phyloP scores from a whole-genome alignment of 305 asterid species.

The Fraxinus nigra region DNA sequence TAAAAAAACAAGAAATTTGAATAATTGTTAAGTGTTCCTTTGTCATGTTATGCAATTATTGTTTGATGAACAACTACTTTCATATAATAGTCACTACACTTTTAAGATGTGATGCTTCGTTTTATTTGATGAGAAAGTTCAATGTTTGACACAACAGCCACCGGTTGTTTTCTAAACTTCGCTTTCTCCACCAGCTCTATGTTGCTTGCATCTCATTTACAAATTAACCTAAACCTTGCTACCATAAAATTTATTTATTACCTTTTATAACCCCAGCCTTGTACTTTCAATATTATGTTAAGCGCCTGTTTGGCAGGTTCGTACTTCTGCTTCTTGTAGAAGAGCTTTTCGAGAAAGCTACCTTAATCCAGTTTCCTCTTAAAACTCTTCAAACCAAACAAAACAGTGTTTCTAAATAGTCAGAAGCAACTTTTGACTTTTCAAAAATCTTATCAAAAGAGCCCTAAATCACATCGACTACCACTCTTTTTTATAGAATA shows the following conservation, averaged over 20 bases:
- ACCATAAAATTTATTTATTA: background rate
- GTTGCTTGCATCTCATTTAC: background rate
- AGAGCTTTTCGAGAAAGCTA: background rate
- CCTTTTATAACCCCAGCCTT: background rate
- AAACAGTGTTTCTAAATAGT: no score
- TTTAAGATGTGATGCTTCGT: background rate
- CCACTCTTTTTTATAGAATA: background rate
- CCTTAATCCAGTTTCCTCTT: no score
- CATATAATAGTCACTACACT: background rate
- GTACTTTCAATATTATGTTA: background rate
- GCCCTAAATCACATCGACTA: background rate
- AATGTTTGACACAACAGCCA: background rate
- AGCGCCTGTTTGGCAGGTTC: background rate
- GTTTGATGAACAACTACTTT: slow-evolving; percentile 12
- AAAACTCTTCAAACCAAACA: background rate
- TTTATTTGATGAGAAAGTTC: background rate
- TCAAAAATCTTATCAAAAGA: background rate
- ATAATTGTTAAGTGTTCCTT: slow-evolving; percentile 19
- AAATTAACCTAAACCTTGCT: background rate
- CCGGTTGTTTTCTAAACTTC: background rate
- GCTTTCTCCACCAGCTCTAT: background rate
- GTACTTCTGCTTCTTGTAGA: background rate
- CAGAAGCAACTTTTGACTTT: background rate
- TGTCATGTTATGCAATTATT: slow-evolving; percentile 38
- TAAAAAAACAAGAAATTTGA: slow-evolving; percentile 22